Evolutionary conservation across 441 rosid species (phyloP).

Genomic region (Geranium incanum): DNA sequence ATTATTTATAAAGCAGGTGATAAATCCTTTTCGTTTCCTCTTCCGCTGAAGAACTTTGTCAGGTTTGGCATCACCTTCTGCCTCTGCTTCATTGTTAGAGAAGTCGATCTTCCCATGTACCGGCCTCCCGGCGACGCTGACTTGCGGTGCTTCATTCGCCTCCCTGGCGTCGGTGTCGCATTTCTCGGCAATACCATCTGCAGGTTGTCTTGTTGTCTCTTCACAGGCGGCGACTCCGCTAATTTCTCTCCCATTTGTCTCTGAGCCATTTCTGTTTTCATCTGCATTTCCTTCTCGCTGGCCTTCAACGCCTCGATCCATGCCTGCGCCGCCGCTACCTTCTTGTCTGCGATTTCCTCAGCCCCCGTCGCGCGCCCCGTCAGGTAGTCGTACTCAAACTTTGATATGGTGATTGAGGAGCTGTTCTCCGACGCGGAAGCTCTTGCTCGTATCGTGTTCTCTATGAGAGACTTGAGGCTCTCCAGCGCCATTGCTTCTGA

Average conservation of each 20-base stretch:
- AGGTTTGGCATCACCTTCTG: conserved; percentile 5
- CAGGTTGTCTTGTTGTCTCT: conserved; percentile 29
- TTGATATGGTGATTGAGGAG: conserved; percentile 51
- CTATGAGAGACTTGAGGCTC: conserved; percentile 40
- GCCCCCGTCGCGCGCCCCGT: conserved; percentile 54
- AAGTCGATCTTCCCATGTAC: conserved; percentile 27
- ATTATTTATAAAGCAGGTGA: not conserved
- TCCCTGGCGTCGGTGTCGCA: conserved; percentile 26
- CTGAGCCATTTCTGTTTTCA: conserved; percentile 45
- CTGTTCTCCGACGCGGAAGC: conserved; percentile 37
- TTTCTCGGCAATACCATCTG: conserved; percentile 27
- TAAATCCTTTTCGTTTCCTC: conserved; percentile 20
- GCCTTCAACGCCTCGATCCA: conserved; percentile 77
- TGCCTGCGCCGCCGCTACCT: conserved; percentile 76
- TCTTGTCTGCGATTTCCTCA: conserved; percentile 64
- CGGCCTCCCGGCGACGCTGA: conserved; percentile 41
- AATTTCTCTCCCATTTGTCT: conserved; percentile 35
- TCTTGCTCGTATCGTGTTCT: conserved; percentile 39
- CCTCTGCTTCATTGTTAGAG: not conserved
- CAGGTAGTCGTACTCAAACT: conserved; percentile 73
- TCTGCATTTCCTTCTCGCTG: conserved; percentile 55
- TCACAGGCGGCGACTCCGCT: conserved; percentile 42
- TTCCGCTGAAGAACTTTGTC: conserved; percentile 17
- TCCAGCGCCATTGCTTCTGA: conserved; percentile 41
- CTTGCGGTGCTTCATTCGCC: conserved; percentile 34